phyloP scores from a whole-genome alignment of 768 basidiomycete species.

The Termitomyces sp. region DNA sequence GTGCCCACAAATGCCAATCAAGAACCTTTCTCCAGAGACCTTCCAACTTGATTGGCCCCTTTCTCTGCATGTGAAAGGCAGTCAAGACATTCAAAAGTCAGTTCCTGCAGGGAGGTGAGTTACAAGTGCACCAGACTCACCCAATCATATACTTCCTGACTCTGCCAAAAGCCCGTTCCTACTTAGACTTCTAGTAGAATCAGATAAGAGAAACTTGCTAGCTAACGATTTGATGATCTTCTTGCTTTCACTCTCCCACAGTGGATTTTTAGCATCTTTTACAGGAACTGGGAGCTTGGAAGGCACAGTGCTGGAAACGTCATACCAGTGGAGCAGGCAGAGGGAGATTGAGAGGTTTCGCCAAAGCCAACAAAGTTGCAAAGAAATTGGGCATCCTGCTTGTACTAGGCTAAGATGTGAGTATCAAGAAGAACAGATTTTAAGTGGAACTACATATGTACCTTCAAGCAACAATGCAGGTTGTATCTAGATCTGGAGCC shows the following conservation, averaged over 20 bases:
- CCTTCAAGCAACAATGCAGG: slow-evolving; percentile 92
- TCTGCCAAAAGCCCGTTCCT: not conserved
- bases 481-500: slow-evolving; percentile 87
- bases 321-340: slow-evolving; percentile 25
- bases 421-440: not conserved
- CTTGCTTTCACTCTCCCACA: slow-evolving; percentile 41
- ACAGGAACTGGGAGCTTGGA: slow-evolving; percentile 23
- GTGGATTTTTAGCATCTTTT: slow-evolving; percentile 40
- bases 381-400: slow-evolving; percentile 63
- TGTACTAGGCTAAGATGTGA: slow-evolving; percentile 3
- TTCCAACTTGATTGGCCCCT: slow-evolving; percentile 72
- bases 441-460: slow-evolving; percentile 33
- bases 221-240: slow-evolving; percentile 9
- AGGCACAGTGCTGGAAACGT: slow-evolving; percentile 10
- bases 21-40: slow-evolving; percentile 55
- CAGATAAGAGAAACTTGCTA: slow-evolving; percentile 6
- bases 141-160: not conserved
- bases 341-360: slow-evolving; percentile 35
- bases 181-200: slow-evolving; percentile 6
- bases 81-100: slow-evolving; percentile 74
- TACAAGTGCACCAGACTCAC: not conserved
- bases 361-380: slow-evolving; percentile 45
- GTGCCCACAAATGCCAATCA: slow-evolving; percentile 48
- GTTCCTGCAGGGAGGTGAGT: slow-evolving; percentile 64
- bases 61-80: slow-evolving; percentile 77